Conservation (phyloP, 2,329 filamentous ascomycete species). For the Harringtonia lauricola region DNA sequence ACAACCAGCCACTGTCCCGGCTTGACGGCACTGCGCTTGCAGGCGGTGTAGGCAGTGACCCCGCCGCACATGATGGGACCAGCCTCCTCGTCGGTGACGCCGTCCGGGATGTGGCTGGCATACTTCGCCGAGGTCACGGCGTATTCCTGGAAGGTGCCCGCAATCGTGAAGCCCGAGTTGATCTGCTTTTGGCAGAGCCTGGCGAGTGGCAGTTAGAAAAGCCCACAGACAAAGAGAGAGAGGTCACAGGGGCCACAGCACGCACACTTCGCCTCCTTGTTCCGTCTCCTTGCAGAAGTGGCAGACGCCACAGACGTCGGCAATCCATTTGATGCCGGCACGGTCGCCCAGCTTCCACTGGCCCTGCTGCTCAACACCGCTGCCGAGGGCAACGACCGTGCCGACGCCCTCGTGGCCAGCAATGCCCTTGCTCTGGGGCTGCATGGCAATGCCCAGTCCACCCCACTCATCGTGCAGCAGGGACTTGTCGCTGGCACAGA, state of each 20-base stretch:
- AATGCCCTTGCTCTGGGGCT: conserved; percentile 1
- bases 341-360: conserved; percentile 7
- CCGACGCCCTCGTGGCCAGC: conserved; percentile 8
- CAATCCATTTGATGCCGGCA: conserved; percentile 8
- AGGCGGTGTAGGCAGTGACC: conserved; percentile 10
- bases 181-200: conserved; percentile 1
- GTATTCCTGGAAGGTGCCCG: conserved; percentile 14
- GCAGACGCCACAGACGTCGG: conserved; percentile 5
- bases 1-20: conserved; percentile 10
- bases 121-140: conserved; percentile 28
- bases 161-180: conserved; percentile 8
- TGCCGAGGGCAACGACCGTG: conserved; percentile 5
- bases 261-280: conserved; percentile 8
- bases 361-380: conserved; percentile 1
- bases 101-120: conserved; percentile 19
- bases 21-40: conserved; percentile 5
- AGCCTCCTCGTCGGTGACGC: conserved; percentile 12
- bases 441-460: conserved; percentile 5
- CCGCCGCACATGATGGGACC: conserved; percentile 15
- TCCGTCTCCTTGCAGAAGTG: conserved; percentile 3
- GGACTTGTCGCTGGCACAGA: conserved; percentile 12
- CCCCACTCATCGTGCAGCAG: conserved; percentile 11
- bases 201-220: background rate
- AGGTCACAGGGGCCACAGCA: background rate
- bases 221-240: background rate